Evolutionary conservation across 352 stramenopile species (phyloP).

Genomic region (Globisporangium parvum): DNA sequence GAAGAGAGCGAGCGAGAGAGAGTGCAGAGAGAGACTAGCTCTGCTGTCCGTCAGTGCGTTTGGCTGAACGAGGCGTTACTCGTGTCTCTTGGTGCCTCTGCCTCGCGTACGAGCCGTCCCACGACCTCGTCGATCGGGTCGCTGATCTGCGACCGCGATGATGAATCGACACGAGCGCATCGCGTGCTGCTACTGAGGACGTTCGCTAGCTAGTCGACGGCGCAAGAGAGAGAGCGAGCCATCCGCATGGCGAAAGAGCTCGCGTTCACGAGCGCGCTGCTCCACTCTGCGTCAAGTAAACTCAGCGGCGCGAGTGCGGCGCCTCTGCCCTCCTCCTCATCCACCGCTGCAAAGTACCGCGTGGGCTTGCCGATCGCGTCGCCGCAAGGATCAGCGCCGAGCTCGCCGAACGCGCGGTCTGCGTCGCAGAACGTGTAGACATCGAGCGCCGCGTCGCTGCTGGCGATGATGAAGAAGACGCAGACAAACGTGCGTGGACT

Average conservation of each 20-base stretch:
- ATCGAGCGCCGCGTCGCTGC: slow-evolving; percentile 15
- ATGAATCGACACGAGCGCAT: not conserved
- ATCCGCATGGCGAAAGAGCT: slow-evolving; percentile 6
- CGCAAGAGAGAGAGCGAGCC: not conserved
- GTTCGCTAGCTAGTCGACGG: no score
- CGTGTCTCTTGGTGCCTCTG: no score
- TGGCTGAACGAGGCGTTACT: not conserved
- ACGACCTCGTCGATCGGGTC: no score
- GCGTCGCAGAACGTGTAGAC: slow-evolving; percentile 11
- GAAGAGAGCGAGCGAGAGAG: no score
- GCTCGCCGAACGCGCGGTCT: slow-evolving; percentile 1
- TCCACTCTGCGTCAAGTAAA: slow-evolving; percentile 2
- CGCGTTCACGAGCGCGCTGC: slow-evolving; percentile 5
- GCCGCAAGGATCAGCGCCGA: not conserved
- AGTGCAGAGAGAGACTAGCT: not conserved
- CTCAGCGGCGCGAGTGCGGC: not conserved
- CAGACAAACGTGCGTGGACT: slow-evolving; percentile 1
- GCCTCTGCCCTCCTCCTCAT: not conserved
- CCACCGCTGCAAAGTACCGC: slow-evolving; percentile 6
- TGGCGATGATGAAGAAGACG: slow-evolving; percentile 26
- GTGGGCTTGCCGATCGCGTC: not conserved
- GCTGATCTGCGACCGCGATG: no score
- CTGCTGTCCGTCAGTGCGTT: not conserved
- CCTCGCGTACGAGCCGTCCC: no score
- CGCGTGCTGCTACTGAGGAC: not conserved